Conservation (phyloP, 2,329 filamentous ascomycete genomes). For the Fusarium globosum region DNA sequence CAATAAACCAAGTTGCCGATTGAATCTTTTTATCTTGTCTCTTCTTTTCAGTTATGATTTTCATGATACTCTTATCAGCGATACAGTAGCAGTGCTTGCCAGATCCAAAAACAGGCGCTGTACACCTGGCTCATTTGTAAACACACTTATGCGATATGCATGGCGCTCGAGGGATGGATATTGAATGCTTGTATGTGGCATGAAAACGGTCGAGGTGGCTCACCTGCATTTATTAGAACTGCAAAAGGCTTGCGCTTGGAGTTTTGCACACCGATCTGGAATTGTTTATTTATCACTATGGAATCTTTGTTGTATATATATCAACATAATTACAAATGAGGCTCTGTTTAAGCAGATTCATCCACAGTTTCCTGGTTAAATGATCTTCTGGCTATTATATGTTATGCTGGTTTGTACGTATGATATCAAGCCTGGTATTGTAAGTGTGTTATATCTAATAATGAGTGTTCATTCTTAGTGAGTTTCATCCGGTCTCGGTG, state of each 20-base stretch:
- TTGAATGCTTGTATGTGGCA: constrained; percentile 5
- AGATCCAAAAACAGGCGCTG: constrained; percentile 5
- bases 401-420: neutral
- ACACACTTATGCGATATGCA: neutral
- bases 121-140: neutral
- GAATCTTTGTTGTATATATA: neutral
- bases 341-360: neutral
- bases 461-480: neutral
- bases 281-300: neutral
- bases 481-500: neutral
- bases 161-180: constrained; percentile 9
- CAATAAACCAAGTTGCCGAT: neutral
- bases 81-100: neutral
- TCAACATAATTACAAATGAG: neutral
- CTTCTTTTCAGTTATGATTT: constrained; percentile 18
- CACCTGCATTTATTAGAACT: constrained; percentile 37
- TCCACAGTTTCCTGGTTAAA: neutral
- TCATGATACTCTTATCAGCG: constrained; percentile 27
- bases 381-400: neutral
- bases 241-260: constrained; percentile 19
- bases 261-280: neutral
- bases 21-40: neutral
- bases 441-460: constrained; percentile 5
- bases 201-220: constrained; percentile 19
- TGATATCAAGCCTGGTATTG: constrained; percentile 5